A percentile compares a stretch with the other conserved stretches of the same genome.
These are phyloP conservation scores for Westerdykella sp. DNA, from an alignment of 2,329 filamentous ascomycete species.

Conservation along the genomic window DNA sequence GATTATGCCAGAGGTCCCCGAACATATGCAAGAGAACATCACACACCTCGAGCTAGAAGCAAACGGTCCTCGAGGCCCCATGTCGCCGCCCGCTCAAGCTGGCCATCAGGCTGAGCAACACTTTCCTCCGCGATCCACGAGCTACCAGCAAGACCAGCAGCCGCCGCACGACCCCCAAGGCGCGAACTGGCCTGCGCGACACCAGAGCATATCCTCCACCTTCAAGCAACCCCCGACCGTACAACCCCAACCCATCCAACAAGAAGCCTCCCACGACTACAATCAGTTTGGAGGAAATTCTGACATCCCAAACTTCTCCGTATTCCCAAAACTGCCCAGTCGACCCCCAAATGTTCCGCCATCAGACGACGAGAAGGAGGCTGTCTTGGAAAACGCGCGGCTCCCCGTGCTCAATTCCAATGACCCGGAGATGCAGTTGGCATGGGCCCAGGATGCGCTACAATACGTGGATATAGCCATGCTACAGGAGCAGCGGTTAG, in stretches of 20 bases:
- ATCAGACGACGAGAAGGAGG: conserved; percentile 89
- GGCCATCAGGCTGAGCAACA: conserved; percentile 22
- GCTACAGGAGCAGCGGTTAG: conserved; percentile 66
- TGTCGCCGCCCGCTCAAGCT: conserved; percentile 25
- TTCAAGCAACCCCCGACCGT: conserved; percentile 30
- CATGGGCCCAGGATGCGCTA: conserved; percentile 91
- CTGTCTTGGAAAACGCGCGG: conserved; percentile 77
- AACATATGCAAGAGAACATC: conserved; percentile 93
- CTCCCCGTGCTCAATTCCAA: conserved; percentile 83
- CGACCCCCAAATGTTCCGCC: conserved; percentile 83
- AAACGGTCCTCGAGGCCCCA: conserved; percentile 40
- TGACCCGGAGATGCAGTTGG: conserved; percentile 91
- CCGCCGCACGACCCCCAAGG: conserved; percentile 7
- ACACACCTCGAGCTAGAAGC: conserved; percentile 84
- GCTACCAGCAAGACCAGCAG: conserved; percentile 21
- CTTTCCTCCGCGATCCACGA: conserved; percentile 28
- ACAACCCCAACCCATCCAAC: conserved; percentile 15
- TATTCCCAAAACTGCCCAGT: conserved; percentile 77
- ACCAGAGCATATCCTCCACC: conserved; percentile 33
- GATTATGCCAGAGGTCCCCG: conserved; percentile 90
- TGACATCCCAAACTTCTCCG: conserved; percentile 74
- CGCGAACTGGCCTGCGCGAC: conserved; percentile 23
- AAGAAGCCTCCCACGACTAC: conserved; percentile 33
- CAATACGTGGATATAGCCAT: conserved; percentile 79
- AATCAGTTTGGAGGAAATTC: conserved; percentile 35